phyloP scores from a whole-genome alignment of 768 basidiomycete genomes.

The Boletus sp. region DNA sequence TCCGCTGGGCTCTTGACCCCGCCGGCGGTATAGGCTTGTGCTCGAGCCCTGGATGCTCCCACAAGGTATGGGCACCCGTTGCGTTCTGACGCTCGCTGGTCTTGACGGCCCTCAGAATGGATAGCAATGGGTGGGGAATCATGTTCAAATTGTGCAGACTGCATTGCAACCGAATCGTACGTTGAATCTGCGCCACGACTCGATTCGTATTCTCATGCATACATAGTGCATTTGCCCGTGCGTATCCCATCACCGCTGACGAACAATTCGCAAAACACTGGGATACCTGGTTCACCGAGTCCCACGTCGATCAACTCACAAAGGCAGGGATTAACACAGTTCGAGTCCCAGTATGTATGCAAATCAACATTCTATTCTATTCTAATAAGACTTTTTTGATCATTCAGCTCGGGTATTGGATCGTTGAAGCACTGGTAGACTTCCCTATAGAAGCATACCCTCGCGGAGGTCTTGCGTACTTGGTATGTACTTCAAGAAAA shows the following conservation, averaged over 20 bases:
- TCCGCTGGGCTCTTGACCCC: background rate
- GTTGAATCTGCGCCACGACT: background rate
- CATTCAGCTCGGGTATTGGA: conserved; percentile 76
- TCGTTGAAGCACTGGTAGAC: conserved; percentile 70
- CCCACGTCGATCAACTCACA: conserved; percentile 55
- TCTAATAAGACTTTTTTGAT: background rate
- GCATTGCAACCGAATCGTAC: conserved; percentile 70
- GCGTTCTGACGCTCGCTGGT: background rate
- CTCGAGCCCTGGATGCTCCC: conserved; percentile 86
- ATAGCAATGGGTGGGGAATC: conserved; percentile 65
- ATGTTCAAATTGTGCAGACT: conserved; percentile 58
- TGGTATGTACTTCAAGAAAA: conserved; percentile 42
- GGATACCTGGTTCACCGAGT: conserved; percentile 70
- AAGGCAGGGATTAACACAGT: conserved; percentile 69
- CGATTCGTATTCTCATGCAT: background rate
- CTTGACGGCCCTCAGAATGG: conserved; percentile 52
- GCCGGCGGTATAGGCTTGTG: conserved; percentile 53
- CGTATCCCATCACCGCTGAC: conserved; percentile 60
- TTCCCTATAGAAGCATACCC: conserved; percentile 61
- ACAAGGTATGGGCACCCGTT: conserved; percentile 38
- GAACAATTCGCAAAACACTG: conserved; percentile 61
- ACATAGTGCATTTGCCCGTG: conserved; percentile 55
- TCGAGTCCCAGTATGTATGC: conserved; percentile 61
- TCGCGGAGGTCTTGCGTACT: conserved; percentile 62
- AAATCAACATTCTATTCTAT: background rate